Base-by-base conservation (phyloP, 139 green algal genomes). In the Chlorella sp. region DNA sequence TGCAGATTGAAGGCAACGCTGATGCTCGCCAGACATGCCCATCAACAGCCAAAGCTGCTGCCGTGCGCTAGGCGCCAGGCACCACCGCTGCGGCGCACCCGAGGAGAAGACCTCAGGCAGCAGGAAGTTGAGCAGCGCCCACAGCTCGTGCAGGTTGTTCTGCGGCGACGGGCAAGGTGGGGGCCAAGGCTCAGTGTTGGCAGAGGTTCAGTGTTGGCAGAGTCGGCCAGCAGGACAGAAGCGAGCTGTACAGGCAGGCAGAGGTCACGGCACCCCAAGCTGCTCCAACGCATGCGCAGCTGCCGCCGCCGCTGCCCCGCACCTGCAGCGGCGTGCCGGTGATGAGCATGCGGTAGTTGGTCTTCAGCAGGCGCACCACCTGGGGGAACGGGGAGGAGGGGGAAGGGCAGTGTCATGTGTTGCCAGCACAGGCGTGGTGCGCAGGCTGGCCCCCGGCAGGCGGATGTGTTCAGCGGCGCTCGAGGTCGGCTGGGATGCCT, bases 91-190 rank as follows among this genome's bases (percentile, higher is more conserved):
- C 56, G 28, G 48, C 76, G 1, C 58, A 83, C 65, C 81, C 0
- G 81, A 88, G 38, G 81, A 90, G 85, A 99, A 99, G n/a, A 98
- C 92, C 90, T 99, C 96, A 0, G 97, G 97, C 86, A 99, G 93
- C 90, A 99, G 91, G 87, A 99, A 99, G 92, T 99, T 99, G 85
- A 99, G 94, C 84, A 99, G 93, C 34, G 97, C 97, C 97, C 97
- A 99, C 75, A 99, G 95, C 84, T 88, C 84, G 78, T 84, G 84
- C 76, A 88, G 77, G 91, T 99, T 99, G 91, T 99, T 99, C 91
- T 99, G 97, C 7, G 22, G 26, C 34, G 41, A 41, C 24, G 28
- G 14, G 36, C 14, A n/a, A 44, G 68, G 3, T 26, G 3, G n/a
- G n/a, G n/a, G n/a, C n/a, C n/a, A n/a, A n/a, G n/a, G n/a, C n/a